Evolutionary conservation across 2,329 filamentous ascomycete species (phyloP), one percentile per base, ranked within the genome.

Genomic region (Trichoderma lentiforme): DNA sequence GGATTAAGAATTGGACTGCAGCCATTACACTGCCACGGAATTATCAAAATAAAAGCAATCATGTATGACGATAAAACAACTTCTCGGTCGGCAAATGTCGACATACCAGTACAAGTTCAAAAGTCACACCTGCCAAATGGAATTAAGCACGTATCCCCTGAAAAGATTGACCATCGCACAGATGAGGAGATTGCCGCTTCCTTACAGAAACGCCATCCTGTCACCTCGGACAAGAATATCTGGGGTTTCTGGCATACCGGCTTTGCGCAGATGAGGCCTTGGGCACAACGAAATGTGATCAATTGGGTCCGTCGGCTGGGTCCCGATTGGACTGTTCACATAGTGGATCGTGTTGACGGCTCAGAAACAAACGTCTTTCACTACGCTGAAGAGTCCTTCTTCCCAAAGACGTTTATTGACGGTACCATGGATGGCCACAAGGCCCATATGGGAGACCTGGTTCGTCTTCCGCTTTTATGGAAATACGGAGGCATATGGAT

Each of bases 361-460:
- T 84, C 82, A 2, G 76, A 77, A 15, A 83, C 80, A 32, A 78
- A 83, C 70, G 76, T 81, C 6, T 57, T 74, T 66, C 80, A 80
- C 47, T 85, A 79, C 71, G 73, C 84, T 4, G 73, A 80, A 7
- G 66, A 76, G 1, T 77, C 79, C 1, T 74, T 81, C 47, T 79
- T 84, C 47, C 80, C 85, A 0, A 80, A 82, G 15, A 76, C 82
- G 0, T 83, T 86, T 70, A 80, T 83, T 30, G 79, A 83, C 12
- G 76, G 80, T 36, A 82, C 79, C 0, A 86, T 86, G 83, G 79
- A 81, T 14, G 84, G 85, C 0, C 77, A 80, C 1, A 84, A 82
- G 1, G 80, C 80, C 1, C 86, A 88, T 73, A 81, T 80, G 1
- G 83, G 83, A 3, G 86, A 88, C 67, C 78, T 87, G 1, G 77